These are phyloP conservation scores for Phytophthora cryptogea DNA, from an alignment of 352 stramenopile genomes.

Conservation along the genomic window DNA sequence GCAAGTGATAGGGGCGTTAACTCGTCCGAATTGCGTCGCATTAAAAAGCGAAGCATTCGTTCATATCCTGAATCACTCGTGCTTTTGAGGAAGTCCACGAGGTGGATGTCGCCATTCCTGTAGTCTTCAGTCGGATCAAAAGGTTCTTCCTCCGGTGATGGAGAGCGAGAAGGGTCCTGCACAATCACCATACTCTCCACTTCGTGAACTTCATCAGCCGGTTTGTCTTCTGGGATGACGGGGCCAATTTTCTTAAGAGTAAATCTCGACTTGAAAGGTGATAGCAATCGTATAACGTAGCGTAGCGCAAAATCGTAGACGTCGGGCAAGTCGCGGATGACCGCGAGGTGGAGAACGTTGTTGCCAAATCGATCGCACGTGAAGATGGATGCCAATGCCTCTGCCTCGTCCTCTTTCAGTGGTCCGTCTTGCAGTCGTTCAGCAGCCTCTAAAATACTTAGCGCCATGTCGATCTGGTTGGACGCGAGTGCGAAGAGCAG, in stretches of 20 bases:
- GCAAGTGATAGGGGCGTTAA: conserved; percentile 64
- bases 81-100: conserved; percentile 45
- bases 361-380: conserved; percentile 61
- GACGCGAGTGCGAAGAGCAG: conserved; percentile 63
- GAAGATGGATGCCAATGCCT: conserved; percentile 43
- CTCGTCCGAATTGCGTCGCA: conserved; percentile 57
- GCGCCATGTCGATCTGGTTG: conserved; percentile 54
- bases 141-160: conserved; percentile 4
- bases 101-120: conserved; percentile 12
- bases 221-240: conserved; percentile 1
- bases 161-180: not conserved
- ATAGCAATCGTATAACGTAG: conserved; percentile 48
- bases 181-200: conserved; percentile 24
- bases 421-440: conserved; percentile 26
- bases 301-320: conserved; percentile 65
- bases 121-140: not conserved
- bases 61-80: conserved; percentile 34
- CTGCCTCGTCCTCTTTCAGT: conserved; percentile 5
- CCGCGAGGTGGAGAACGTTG: conserved; percentile 62
- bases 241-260: conserved; percentile 2
- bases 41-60: conserved; percentile 42
- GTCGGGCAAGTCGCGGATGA: conserved; percentile 57
- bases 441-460: conserved; percentile 41
- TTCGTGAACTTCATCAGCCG: conserved; percentile 8
- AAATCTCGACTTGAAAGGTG: not conserved